Evolutionary conservation across 2,329 filamentous ascomycete genomes (phyloP), one percentile per base, ranked within the genome.

Genomic region (Phialophora chinensis): DNA sequence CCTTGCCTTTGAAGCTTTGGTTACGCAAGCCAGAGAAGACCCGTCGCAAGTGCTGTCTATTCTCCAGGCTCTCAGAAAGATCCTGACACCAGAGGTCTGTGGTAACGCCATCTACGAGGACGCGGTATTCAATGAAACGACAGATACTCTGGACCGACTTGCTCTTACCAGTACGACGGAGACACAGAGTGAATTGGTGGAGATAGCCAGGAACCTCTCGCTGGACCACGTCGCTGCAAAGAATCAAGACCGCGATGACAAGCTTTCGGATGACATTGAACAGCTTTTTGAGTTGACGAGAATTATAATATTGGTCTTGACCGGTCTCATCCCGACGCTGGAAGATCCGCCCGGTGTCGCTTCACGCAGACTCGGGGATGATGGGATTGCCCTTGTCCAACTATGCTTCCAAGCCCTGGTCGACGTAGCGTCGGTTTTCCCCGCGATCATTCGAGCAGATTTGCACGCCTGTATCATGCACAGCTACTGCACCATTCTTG

Each of bases 91-190:
- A 2, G 92, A 93, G 60, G 94, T 99, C 14, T 96, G 93, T 50
- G 95, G 96, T 2, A 93, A 97, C 78, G 94, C 95, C 5, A 96
- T 99, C 69, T 99, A 98, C 75, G 90, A 96, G 73, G 93, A 97
- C 64, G 92, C 93, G 7, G 91, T 99, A 54, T 99, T 99, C 77
- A 91, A 93, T 0, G 95, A 99, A 80, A 97, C 93, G 0, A 97
- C 98, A 89, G 95, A 99, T 74, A 87, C 97, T 61, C 86, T 99
- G 3, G 94, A 98, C 78, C 88, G 95, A 6, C 87, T 99, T 44
- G 93, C 96, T 3, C 85, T 99, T 66, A 99, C 94, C 0, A 94
- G 98, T 76, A 91, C 91, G 0, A 84, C 95, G 29, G 90, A 93
- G 68, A 91, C 98, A 23, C 95, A 99, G 78, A 87, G 87, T 0